Evolutionary conservation across 257 asterid species (phyloP), one percentile per base, ranked within the genome.

Genomic region (Solanum pimpinellifolium): DNA sequence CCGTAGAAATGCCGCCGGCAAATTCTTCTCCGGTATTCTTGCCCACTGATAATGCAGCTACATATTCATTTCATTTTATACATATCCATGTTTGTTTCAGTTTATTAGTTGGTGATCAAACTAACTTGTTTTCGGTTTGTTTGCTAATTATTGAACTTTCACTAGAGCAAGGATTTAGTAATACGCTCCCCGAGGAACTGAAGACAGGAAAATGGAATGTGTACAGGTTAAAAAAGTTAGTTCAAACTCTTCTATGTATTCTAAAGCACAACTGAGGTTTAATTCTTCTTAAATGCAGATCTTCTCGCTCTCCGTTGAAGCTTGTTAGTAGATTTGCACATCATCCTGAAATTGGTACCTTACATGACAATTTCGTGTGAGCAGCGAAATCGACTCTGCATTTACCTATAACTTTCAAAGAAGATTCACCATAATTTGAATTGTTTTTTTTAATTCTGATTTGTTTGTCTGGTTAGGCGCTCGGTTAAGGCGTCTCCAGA

Each of bases 181-280:
- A 89, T 13, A 93, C 90, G 86, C 95, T 94, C 83, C 97, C 96
- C 2, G 96, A 94, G 86, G 91, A 94, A 90, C 82, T 93, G 92
- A 90, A 90, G 73, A 90, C 92, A n/a, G 96, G 96, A 84, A 92
- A 92, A 83, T 94, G 98, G 96, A 92, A 94, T 87, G 96, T 94
- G 23, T 89, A 93, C 91, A 94, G 96, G 96, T 92, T 29, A 8
- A 83, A 18, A n/a, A 35, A 73, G 21, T 87, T 82, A 60, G 16
- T 41, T 84, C 35, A 46, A 31, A 37, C 25, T 35, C 37, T 49
- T 56, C 69, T 52, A 1, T n/a, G 83, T 56, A n/a, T 66, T 70
- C 42, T 62, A 59, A 78, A 68, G 87, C 56, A 10, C 23, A 69
- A 59, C 35, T 56, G 76, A 59, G 44, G 42, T 85, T 3, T 74